Percentiles rank a stretch among this genome's conserved stretches.
Evolutionary conservation across 305 asterid genomes (phyloP).

Genomic region (Plantago coronopus): DNA sequence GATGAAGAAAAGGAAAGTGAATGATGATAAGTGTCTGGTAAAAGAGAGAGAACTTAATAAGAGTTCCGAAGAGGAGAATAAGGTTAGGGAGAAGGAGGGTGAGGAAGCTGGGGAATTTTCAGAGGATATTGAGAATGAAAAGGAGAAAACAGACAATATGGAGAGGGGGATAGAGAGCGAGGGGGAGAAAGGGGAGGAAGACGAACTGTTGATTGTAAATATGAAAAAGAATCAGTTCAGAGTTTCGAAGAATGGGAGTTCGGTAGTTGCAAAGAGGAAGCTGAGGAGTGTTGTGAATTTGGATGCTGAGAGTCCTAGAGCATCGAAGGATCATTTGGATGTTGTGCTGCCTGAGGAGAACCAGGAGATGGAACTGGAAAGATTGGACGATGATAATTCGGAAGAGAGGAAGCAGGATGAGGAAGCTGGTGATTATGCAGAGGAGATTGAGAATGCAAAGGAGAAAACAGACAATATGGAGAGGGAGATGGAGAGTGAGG

Average conservation of each 20-base stretch:
- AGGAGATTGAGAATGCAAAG: conserved; percentile 17
- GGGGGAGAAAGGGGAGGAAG: conserved; percentile 18
- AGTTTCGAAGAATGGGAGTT: conserved; percentile 22
- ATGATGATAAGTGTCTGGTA: conserved; percentile 26
- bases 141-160: conserved; percentile 3
- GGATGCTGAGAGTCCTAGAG: conserved; percentile 16
- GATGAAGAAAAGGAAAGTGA: conserved; percentile 35
- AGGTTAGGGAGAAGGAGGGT: conserved; percentile 17
- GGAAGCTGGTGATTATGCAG: conserved; percentile 14
- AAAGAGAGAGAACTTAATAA: conserved; percentile 26
- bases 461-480: conserved; percentile 10
- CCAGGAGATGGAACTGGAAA: conserved; percentile 7
- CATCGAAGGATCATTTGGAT: conserved; percentile 19
- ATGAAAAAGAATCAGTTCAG: conserved; percentile 29
- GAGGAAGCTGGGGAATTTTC: conserved; percentile 13
- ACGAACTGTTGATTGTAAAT: conserved; percentile 20
- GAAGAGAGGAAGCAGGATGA: conserved; percentile 20
- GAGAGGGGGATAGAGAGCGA: conserved; percentile 26
- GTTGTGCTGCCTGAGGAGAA: conserved; percentile 22
- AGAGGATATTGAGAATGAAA: conserved; percentile 16
- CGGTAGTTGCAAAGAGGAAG: conserved; percentile 25
- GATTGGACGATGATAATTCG: conserved; percentile 8
- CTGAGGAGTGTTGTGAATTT: conserved; percentile 22
- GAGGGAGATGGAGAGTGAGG: conserved; percentile 23
- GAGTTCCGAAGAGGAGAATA: conserved; percentile 17